Conservation (phyloP, 441 rosid species). For the Populus hybrid region DNA sequence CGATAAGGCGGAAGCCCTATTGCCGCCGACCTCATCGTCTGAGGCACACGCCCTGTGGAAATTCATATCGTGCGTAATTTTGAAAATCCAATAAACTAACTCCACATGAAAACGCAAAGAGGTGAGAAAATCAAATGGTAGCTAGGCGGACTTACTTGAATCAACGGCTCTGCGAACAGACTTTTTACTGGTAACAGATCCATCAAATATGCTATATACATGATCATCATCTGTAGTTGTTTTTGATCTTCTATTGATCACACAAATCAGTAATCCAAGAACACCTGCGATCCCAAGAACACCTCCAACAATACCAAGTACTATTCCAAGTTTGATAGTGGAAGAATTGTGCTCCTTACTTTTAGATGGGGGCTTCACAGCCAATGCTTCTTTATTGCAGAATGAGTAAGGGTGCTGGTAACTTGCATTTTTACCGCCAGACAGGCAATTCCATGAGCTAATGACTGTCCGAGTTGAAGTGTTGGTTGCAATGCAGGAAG, state of each 20-base stretch:
- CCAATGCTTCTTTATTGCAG: conserved; percentile 77
- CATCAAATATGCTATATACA: conserved; percentile 25
- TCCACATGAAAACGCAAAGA: background rate
- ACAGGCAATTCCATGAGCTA: conserved; percentile 79
- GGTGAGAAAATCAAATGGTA: background rate
- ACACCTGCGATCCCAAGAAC: conserved; percentile 38
- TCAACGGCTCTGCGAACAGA: conserved; percentile 52
- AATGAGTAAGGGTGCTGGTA: conserved; percentile 65
- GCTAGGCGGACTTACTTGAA: conserved; percentile 50
- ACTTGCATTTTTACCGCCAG: conserved; percentile 37
- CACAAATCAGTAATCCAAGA: conserved; percentile 39
- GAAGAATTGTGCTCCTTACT: conserved; percentile 27
- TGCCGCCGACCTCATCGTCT: conserved; percentile 74
- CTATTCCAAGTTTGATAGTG: conserved; percentile 40
- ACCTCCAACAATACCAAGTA: conserved; percentile 61
- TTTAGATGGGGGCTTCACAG: conserved; percentile 56
- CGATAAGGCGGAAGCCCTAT: conserved; percentile 76
- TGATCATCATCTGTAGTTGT: conserved; percentile 22
- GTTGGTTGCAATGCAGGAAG: conserved; percentile 46
- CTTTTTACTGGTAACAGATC: conserved; percentile 33
- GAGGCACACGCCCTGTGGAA: conserved; percentile 67
- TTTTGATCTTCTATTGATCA: conserved; percentile 43
- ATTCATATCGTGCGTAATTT: background rate
- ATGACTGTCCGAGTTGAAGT: conserved; percentile 45
- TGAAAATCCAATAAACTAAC: background rate